A percentile compares a stretch with the other conserved stretches of the same genome.
These are phyloP conservation scores for Coemansia reversa DNA, from an alignment of 192 early-diverging fungal genomes.

Conservation along the genomic window DNA sequence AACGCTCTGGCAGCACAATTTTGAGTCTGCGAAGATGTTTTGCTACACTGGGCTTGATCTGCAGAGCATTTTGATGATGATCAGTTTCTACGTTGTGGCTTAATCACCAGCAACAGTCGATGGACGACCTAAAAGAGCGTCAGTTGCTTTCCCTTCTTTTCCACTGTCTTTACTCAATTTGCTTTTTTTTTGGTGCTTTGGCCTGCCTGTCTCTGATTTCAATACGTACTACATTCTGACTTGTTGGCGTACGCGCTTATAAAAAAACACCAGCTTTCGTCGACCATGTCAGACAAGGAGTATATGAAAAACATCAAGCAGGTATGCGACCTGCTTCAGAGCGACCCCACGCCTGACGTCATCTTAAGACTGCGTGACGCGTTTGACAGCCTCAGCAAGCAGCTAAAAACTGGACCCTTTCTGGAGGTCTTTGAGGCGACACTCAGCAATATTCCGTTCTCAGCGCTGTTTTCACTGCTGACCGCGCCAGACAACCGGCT, in stretches of 20 bases:
- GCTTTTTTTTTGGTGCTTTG: not conserved
- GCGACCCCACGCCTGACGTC: conserved; percentile 46
- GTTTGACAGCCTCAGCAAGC: conserved; percentile 42
- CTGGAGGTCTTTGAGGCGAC: conserved; percentile 52
- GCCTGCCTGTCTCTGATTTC: conserved; percentile 2
- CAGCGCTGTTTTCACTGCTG: conserved; percentile 49
- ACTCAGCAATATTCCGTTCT: conserved; percentile 45
- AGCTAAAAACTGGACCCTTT: conserved; percentile 44
- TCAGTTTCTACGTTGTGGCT: not conserved
- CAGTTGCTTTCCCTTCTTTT: not conserved
- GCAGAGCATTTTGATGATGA: not conserved
- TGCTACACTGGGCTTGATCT: not conserved
- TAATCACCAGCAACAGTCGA: not conserved
- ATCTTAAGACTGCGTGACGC: conserved; percentile 39
- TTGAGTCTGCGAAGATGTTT: not conserved
- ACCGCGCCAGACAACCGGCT: conserved; percentile 44
- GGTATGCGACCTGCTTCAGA: conserved; percentile 50
- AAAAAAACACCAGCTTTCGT: conserved; percentile 1
- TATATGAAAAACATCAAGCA: conserved; percentile 39
- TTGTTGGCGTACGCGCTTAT: not conserved
- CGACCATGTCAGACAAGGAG: conserved; percentile 32
- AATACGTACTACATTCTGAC: conserved; percentile 8
- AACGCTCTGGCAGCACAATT: not conserved
- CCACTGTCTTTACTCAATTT: not conserved
- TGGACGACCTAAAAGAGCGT: not conserved